Base-by-base conservation (phyloP, 2,329 filamentous ascomycete species). In the Colletotrichum coccodes region DNA sequence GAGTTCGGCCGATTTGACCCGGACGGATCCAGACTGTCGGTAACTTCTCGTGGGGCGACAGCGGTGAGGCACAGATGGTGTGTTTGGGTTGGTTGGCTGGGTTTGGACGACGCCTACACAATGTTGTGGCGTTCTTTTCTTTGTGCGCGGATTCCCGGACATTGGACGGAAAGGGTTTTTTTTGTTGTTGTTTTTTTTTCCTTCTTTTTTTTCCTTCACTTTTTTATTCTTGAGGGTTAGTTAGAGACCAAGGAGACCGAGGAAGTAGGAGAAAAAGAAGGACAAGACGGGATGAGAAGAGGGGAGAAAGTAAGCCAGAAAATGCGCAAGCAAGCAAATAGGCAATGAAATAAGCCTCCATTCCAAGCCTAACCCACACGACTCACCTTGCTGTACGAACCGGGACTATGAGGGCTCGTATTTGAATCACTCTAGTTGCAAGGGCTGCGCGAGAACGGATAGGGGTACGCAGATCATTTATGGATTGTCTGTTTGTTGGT, bases 11-110 rank as follows among this genome's bases (percentile, higher is more conserved):
- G 61, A 60, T 64, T 52, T 50, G 32, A 21, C 26, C 26, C 32
- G 46, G 46, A 30, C 38, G 28, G 65, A 65, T 21, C 61, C 61
- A 65, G 38, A 44, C 28, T 8, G 38, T 59, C 36, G 65, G 64
- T 52, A 58, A 58, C 60, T 53, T 32, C 30, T 30, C 12, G 26
- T 34, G 38, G 30, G 61, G n/a, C 42, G 26, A 23, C 34, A 23
- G 36, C n/a, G 36, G 50, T 26, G 52, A 46, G 36, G 46, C 40
- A 34, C 28, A 5, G 30, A 28, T 36, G 52, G 49, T 44, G 26
- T 28, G 40, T 46, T n/a, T 23, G 21, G 23, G 44, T 14, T 58
- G 54, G 54, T 47, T 58, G 40, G 40, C 40, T 58, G 56, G n/a
- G 53, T 26, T 44, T 46, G 34, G 23, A 36, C 52, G 23, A 50